Conservation (phyloP, 345 rosid genomes). For the Populus ilicifolia region DNA sequence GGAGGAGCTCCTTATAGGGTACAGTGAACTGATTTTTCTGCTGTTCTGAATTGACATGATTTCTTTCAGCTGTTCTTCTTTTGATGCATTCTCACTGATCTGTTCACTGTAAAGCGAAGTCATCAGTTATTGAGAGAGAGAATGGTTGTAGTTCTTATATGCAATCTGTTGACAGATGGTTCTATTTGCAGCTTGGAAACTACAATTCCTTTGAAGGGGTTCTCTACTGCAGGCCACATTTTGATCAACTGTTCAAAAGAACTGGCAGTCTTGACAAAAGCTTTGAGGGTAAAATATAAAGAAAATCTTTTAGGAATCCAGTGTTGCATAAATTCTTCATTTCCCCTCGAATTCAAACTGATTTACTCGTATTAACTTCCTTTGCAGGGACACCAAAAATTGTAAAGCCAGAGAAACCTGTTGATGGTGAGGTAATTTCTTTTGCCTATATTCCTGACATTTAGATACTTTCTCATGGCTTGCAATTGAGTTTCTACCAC, state of each 20-base stretch:
- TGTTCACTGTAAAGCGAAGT: background rate
- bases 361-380: constrained; percentile 16
- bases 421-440: constrained; percentile 68
- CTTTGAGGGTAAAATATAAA: constrained; percentile 62
- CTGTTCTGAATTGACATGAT: background rate
- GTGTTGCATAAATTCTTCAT: background rate
- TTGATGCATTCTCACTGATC: background rate
- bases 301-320: background rate
- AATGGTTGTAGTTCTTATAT: background rate
- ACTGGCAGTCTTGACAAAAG: constrained; percentile 98
- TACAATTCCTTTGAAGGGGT: constrained; percentile 99
- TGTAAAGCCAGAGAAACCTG: constrained; percentile 66
- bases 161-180: constrained; percentile 9
- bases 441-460: background rate
- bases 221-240: constrained; percentile 93
- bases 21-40: background rate
- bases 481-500: background rate
- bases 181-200: constrained; percentile 72
- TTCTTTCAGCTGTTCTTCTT: background rate
- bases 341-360: constrained; percentile 5
- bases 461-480: background rate
- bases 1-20: background rate
- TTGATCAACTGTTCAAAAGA: constrained; percentile 91
- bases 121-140: background rate
- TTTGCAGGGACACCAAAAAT: constrained; percentile 81